Evolutionary conservation across 306 rosid species (phyloP).

Genomic region (Trifolium fragiferum): DNA sequence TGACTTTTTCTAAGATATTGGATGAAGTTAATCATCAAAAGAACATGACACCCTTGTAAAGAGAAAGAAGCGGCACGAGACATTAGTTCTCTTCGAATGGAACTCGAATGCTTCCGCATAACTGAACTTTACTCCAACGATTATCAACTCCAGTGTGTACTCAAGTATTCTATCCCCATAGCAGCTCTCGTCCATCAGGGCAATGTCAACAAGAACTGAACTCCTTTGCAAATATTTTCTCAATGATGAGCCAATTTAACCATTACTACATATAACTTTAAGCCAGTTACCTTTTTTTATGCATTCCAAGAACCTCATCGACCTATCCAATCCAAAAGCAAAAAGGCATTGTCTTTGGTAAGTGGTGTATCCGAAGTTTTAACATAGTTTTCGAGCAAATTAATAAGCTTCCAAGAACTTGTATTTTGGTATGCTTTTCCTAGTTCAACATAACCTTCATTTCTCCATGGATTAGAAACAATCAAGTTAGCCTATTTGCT

Average conservation of each 20-base stretch:
- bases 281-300: slow-evolving; percentile 73
- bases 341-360: slow-evolving; percentile 58
- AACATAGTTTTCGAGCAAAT: slow-evolving; percentile 51
- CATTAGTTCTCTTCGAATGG: slow-evolving; percentile 71
- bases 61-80: slow-evolving; percentile 51
- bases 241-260: slow-evolving; percentile 49
- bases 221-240: slow-evolving; percentile 60
- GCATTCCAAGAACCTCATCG: slow-evolving; percentile 52
- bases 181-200: slow-evolving; percentile 59
- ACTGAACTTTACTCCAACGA: slow-evolving; percentile 71
- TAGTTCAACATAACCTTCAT: too few species aligned
- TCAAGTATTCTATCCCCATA: slow-evolving; percentile 54
- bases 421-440: too few species aligned
- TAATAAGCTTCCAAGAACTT: background rate
- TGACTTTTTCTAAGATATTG: slow-evolving; percentile 44
- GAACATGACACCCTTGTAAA: slow-evolving; percentile 46
- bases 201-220: slow-evolving; percentile 68
- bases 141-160: slow-evolving; percentile 63
- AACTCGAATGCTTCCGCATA: slow-evolving; percentile 64
- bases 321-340: slow-evolving; percentile 79
- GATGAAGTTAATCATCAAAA: slow-evolving; percentile 62
- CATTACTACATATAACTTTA: slow-evolving; percentile 50
- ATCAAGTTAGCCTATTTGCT: too few species aligned
- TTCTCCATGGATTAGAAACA: too few species aligned
- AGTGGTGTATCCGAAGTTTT: slow-evolving; percentile 60